Evolutionary conservation across 2,329 filamentous ascomycete species (phyloP), one percentile per base, ranked within the genome.

Genomic region (Calonectria pauciramosa): DNA sequence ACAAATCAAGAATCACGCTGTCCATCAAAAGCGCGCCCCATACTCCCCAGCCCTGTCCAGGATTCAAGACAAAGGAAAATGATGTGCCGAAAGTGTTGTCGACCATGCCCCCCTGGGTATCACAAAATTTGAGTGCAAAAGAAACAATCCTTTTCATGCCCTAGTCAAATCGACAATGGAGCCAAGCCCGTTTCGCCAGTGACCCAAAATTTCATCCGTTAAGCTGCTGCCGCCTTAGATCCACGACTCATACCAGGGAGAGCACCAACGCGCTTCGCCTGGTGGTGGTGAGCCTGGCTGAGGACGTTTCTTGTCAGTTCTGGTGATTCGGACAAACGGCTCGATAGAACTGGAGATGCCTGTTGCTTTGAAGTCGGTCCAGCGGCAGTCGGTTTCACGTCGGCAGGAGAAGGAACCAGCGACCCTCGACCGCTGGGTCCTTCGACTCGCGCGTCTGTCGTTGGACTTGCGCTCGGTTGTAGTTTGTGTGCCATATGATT

Each of bases 401-500:
- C 81, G 1, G 70, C 70, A 54, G 77, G 44, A 7, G 78, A 59
- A 23, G 79, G 70, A 14, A 59, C 72, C 38, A 72, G 36, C 32
- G 64, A 65, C 49, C 80, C 74, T 77, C 82, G 71, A n/a, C 74
- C 74, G 34, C 71, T 67, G 13, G 68, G 47, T 20, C 67, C 67
- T 16, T 79, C 77, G 23, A 56, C 30, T 47, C 67, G 67, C 16
- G 75, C 68, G 20, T 78, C 74, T 16, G 47, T 32, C 63, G 77
- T 60, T 76, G 76, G 56, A 65, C 63, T 60, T 66, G 77, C 49
- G 82, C 80, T 85, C 51, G 86, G 85, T 52, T 86, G 84, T 68
- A 87, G 83, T 76, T 91, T 90, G 82, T 95, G 93, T 13, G 92
- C 74, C n/a, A 94, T 93, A 82, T 95, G 93, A 78, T 96, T 95